A percentile compares a stretch with the other conserved stretches of the same genome.
phyloP scores from a whole-genome alignment of 1,284 basidiomycete genomes.

The Amylostereum areolatum region DNA sequence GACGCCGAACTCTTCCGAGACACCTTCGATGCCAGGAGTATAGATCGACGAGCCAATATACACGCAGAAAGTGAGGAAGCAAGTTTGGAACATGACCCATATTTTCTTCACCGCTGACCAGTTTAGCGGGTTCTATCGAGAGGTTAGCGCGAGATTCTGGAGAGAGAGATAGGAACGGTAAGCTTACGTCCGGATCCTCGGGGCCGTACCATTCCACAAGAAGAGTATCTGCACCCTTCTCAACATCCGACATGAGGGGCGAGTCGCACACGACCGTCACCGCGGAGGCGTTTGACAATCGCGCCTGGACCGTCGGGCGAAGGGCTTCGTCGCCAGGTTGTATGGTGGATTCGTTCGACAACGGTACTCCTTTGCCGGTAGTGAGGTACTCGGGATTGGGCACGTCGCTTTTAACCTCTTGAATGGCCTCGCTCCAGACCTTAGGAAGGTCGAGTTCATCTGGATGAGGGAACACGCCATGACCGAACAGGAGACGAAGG shows the following conservation, averaged over 20 bases:
- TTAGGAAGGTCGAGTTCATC: neutral
- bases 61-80: slow-evolving; percentile 56
- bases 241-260: slow-evolving; percentile 1
- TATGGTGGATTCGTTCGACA: too few relatives aligned
- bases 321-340: neutral
- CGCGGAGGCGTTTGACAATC: neutral
- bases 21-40: slow-evolving; percentile 36
- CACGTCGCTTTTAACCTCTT: too few relatives aligned
- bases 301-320: neutral
- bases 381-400: too few relatives aligned
- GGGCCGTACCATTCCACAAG: slow-evolving; percentile 24
- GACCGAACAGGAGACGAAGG: neutral
- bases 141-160: neutral
- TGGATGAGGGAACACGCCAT: neutral
- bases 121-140: slow-evolving; percentile 19
- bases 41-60: slow-evolving; percentile 31
- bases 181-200: slow-evolving; percentile 25
- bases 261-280: neutral
- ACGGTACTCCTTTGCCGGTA: too few relatives aligned
- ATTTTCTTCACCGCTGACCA: slow-evolving; percentile 21
- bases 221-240: slow-evolving; percentile 13
- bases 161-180: neutral
- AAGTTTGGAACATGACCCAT: slow-evolving; percentile 47
- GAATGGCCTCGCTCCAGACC: neutral
- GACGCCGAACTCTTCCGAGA: slow-evolving; percentile 43